Base-by-base conservation (phyloP, 192 early-diverging fungal species). In the Chytriomyces sp. region DNA sequence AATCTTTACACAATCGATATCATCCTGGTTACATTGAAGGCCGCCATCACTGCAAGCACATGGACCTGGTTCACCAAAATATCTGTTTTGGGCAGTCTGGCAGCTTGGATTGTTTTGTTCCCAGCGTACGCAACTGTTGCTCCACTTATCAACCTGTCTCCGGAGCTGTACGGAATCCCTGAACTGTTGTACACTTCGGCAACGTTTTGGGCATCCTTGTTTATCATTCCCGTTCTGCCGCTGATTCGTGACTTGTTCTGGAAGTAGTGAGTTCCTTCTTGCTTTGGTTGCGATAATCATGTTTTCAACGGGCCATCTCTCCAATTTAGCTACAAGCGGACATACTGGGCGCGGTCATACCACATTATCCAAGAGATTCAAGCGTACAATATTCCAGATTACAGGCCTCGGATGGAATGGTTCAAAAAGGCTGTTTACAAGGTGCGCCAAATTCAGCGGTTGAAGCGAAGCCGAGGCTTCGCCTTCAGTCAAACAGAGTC, bases 281-380 rank as follows among this genome's bases (percentile, higher is more conserved):
- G 49, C 30, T 72, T 53, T 54, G 62, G 38, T 41, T 52, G 12
- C n/a, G n/a, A n/a, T n/a, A n/a, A n/a, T n/a, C n/a, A n/a, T n/a
- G n/a, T 34, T 39, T 75, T 17, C 5, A n/a, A 3, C 36, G 1
- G 7, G 36, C 7, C 22, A 32, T 54, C 4, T 12, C 59, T 69
- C 28, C 77, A 49, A 49, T 22, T 49, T 49, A 93, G 91, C 80
- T 85, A 84, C 66, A 92, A 92, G 81, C 92, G 96, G 37, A 94
- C 92, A 81, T 96, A 94, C 77, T 74, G 77, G 52, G 88, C 96
- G 25, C 77, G 88, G 59, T 85, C 92, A 6, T 99, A 99, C 79
- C 98, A 99, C 78, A 94, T 95, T 70, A 91, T 96, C 39, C 98
- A 99, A 85, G 98, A 99, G 81, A 98, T 99, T 64, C 98, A 99